A percentile compares a stretch with the other conserved stretches of the same genome.
These are phyloP conservation scores for Thinopyrum elongatum DNA, from an alignment of 176 grass and related monocot species.

Conservation along the genomic window DNA sequence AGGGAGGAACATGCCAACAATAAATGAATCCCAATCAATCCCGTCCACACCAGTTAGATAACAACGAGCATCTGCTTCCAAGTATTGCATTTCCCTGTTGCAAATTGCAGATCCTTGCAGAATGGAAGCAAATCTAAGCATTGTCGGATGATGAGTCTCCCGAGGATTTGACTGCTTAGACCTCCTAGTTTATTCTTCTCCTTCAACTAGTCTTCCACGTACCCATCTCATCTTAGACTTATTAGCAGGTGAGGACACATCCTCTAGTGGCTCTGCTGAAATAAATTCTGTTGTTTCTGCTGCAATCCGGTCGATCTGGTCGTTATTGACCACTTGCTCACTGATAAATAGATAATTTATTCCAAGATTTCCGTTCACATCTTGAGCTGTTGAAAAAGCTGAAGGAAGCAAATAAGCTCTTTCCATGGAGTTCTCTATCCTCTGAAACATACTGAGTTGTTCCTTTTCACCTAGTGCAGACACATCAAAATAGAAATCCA, in stretches of 20 bases:
- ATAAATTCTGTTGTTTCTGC: constrained; percentile 24
- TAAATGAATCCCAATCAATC: not conserved
- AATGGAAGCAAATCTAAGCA: constrained; percentile 5
- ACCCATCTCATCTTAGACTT: constrained; percentile 64
- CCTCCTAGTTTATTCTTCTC: constrained; percentile 15
- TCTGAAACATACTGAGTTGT: constrained; percentile 24
- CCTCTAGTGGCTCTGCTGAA: not conserved
- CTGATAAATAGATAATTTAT: constrained; percentile 15
- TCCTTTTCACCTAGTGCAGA: constrained; percentile 30
- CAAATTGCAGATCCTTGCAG: not conserved
- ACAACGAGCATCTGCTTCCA: not conserved
- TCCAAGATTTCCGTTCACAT: constrained; percentile 33
- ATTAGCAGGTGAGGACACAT: not conserved
- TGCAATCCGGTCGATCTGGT: not conserved
- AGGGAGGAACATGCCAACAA: not conserved
- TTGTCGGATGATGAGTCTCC: not conserved
- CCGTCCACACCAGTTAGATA: not conserved
- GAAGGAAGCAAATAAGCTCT: constrained; percentile 43
- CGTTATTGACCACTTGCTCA: constrained; percentile 22
- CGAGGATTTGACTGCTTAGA: not conserved
- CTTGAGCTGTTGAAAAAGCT: constrained; percentile 28
- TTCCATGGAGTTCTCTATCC: constrained; percentile 42
- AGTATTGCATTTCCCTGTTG: not conserved
- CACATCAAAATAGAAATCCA: constrained; percentile 34
- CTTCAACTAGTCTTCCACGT: constrained; percentile 52